Evolutionary conservation across 345 rosid genomes (phyloP), one percentile per base, ranked within the genome.

Genomic region (Murraya koenigii): DNA sequence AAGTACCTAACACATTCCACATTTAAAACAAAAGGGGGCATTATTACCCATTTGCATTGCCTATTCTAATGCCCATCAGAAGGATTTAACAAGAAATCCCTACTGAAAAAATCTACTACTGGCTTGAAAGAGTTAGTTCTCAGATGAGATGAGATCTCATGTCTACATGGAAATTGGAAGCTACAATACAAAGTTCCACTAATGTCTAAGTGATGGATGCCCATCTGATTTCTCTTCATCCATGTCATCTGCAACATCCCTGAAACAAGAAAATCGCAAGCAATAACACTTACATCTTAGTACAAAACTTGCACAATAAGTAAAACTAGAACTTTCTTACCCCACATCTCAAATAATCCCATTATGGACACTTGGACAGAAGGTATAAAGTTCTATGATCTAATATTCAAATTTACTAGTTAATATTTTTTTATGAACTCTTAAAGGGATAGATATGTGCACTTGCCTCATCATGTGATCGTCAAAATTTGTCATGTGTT

Each of bases 211-310:
- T 23, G 82, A 64, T 28, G 82, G 81, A 69, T 80, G 78, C 35
- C 72, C 85, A 32, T 82, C 90, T 33, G 79, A 62, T 74, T 77
- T 83, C 76, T 83, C 84, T 35, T 83, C 89, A 19, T 85, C 87
- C 87, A 85, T 84, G 64, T 83, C 89, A 80, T 86, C 87, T 22
- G 73, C 83, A 64, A 68, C 83, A 13, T 86, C 85, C 83, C 91
- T 88, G 61, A 26, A 47, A 73, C 35, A 73, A 54, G 20, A 36
- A 32, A 66, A 73, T 15, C 33, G 61, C 67, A 66, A 36, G 7
- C 41, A 44, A 44, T 22, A 5, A 47, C 39, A 8, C 15, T 5
- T 61, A 58, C 14, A 58, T n/a, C 36, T 14, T 15, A 55, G n/a
- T 72, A 60, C 5, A 35, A 5, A 55, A 36, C 0, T 55, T n/a